Conservation (phyloP, 2,329 filamentous ascomycete species). For the Aspergillus brunneoviolaceus region DNA sequence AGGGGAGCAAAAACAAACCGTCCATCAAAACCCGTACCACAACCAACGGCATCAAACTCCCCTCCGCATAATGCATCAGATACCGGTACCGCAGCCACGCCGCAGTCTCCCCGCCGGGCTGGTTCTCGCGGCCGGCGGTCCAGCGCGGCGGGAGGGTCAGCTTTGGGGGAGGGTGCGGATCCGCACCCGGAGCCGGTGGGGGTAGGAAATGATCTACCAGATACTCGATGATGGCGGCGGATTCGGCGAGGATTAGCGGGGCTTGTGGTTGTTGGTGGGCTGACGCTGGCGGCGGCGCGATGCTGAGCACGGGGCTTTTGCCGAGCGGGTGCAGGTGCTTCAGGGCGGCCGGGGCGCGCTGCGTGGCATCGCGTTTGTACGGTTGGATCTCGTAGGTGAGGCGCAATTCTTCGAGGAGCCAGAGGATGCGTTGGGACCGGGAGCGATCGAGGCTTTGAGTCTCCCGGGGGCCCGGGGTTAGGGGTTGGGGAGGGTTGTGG, state of each 20-base stretch:
- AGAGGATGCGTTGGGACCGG: slow-evolving; percentile 77
- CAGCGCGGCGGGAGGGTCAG: slow-evolving; percentile 57
- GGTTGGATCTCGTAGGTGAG: slow-evolving; percentile 76
- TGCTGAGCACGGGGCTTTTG: slow-evolving; percentile 76
- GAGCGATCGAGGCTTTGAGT: slow-evolving; percentile 73
- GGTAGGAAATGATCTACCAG: slow-evolving; percentile 68
- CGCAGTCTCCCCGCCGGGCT: slow-evolving; percentile 59
- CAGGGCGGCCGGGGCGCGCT: slow-evolving; percentile 71
- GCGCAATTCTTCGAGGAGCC: slow-evolving; percentile 80
- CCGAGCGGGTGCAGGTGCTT: slow-evolving; percentile 79
- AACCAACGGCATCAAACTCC: slow-evolving; percentile 64
- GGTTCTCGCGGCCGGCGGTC: slow-evolving; percentile 51
- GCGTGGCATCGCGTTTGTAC: slow-evolving; percentile 66
- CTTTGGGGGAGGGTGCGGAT: slow-evolving; percentile 14
- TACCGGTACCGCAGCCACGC: slow-evolving; percentile 63
- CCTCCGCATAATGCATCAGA: slow-evolving; percentile 81
- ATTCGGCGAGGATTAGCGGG: slow-evolving; percentile 70
- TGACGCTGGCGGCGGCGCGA: slow-evolving; percentile 42
- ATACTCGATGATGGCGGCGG: slow-evolving; percentile 77
- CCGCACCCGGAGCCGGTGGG: too few species aligned
- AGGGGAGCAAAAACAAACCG: background rate
- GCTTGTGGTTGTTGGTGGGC: slow-evolving; percentile 38
- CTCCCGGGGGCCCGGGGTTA: background rate
- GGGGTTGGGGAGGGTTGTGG: background rate
- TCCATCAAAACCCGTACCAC: background rate